Base-by-base conservation (phyloP, 2,329 filamentous ascomycete species). In the Colletotrichum gigasporum region DNA sequence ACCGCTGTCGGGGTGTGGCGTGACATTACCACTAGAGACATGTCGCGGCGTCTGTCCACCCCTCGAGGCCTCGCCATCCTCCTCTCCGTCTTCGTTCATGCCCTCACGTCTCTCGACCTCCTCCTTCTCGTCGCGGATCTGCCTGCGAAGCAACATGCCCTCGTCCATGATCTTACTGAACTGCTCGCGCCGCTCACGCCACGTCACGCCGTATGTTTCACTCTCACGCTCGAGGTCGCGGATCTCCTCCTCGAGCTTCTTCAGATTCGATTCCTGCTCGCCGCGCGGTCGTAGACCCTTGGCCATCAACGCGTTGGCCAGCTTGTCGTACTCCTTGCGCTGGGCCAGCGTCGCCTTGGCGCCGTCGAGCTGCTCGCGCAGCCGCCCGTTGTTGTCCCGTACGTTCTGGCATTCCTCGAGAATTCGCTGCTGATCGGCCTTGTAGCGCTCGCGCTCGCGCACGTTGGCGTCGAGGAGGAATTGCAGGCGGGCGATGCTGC, bases 51-150 rank as follows among this genome's bases (percentile, higher is more conserved):
- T 87, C 44, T 81, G 79, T 10, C 81, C 85, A 2, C 77, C 79
- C 30, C 77, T 73, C 20, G 79, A 76, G 3, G 77, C 77, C 57
- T 85, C 85, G 5, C 76, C 85, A 12, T 84, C 83, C 28, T 89
- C 88, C 69, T 90, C 90, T 14, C 82, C 86, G 48, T 88, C 90
- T 68, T 88, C 89, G 60, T 88, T 86, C 88, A 93, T 93, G 28
- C 93, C 93, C 76, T 96, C 93, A 57, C 93, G 87, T 41, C 93
- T 84, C 78, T 97, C 94, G 0, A 96, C 92, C 78, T 97, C 94
- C 75, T 97, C 94, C 79, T 97, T 97, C 82, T 97, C 95, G 72
- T 97, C 94, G 65, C 94, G 89, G 72, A 98, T 97, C 75, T 96
- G 84, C 50, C 92, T 85, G 62, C 94, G 84, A 75, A 98, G 85